phyloP scores from a whole-genome alignment of 345 rosid genomes.

The Linum lewisii region DNA sequence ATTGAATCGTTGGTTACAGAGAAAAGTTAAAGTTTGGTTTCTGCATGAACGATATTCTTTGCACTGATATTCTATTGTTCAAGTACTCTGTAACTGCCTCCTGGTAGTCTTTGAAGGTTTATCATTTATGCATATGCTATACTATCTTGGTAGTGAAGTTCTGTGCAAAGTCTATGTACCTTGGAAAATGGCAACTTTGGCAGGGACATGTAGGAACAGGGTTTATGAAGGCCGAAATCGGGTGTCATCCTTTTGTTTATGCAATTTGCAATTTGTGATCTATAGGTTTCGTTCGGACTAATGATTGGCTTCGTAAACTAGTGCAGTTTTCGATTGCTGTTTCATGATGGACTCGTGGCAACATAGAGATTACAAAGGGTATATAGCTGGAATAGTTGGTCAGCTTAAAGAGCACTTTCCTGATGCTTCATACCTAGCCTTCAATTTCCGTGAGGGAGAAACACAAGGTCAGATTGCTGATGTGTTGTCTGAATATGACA shows the following conservation, averaged over 20 bases:
- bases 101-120: too few species aligned
- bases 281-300: too few species aligned
- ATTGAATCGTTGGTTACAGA: too few species aligned
- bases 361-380: slow-evolving; percentile 49
- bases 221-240: not conserved
- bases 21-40: too few species aligned
- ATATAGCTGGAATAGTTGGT: slow-evolving; percentile 52
- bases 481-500: slow-evolving; percentile 54
- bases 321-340: slow-evolving; percentile 83
- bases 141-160: too few species aligned
- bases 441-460: slow-evolving; percentile 80
- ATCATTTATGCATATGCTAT: too few species aligned
- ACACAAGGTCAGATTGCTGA: slow-evolving; percentile 47
- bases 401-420: slow-evolving; percentile 72
- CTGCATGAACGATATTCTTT: too few species aligned
- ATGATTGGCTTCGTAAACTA: slow-evolving; percentile 3
- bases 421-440: slow-evolving; percentile 71
- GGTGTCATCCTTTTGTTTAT: slow-evolving; percentile 2
- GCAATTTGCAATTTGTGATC: not conserved
- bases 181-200: too few species aligned
- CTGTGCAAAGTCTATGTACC: too few species aligned
- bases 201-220: too few species aligned
- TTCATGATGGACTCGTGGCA: slow-evolving; percentile 57
- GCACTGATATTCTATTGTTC: too few species aligned
- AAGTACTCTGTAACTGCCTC: too few species aligned